phyloP scores from a whole-genome alignment of 352 stramenopile species.

The Globisporangium echinulatum region DNA sequence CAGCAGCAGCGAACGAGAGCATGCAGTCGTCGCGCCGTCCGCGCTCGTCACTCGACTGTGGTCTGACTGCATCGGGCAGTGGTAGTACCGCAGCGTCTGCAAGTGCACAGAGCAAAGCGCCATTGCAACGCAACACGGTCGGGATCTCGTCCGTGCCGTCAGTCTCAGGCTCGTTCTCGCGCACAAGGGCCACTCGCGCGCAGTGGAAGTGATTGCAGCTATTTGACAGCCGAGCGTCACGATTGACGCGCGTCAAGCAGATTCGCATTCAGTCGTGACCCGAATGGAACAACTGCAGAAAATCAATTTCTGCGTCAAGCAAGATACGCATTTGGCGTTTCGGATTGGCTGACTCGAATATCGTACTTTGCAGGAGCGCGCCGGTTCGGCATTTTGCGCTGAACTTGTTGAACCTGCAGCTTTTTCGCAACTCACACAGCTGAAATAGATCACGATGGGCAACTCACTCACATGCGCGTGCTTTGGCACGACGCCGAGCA shows the following conservation, averaged over 20 bases:
- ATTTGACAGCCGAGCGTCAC: too few species aligned
- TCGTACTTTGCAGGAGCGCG: constrained; percentile 4
- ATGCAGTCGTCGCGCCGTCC: constrained; percentile 19
- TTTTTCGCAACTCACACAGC: background rate
- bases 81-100: background rate
- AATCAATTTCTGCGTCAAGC: too few species aligned
- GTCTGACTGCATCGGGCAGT: constrained; percentile 3
- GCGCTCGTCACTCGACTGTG: constrained; percentile 29
- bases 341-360: constrained; percentile 1
- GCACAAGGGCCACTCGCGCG: constrained; percentile 25
- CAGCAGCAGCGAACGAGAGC: constrained; percentile 11
- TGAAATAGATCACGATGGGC: constrained; percentile 12
- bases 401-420: background rate
- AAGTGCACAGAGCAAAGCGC: background rate
- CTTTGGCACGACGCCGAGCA: constrained; percentile 3
- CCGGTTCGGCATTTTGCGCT: constrained; percentile 1
- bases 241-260: background rate
- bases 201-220: constrained; percentile 35
- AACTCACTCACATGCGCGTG: constrained; percentile 18
- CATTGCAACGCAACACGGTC: constrained; percentile 8
- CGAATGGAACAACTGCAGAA: too few species aligned
- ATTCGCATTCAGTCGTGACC: background rate
- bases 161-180: constrained; percentile 12
- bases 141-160: background rate
- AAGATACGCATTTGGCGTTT: constrained; percentile 6